phyloP scores from a whole-genome alignment of 148 eudicot genomes.

The Persicaria maculosa region DNA sequence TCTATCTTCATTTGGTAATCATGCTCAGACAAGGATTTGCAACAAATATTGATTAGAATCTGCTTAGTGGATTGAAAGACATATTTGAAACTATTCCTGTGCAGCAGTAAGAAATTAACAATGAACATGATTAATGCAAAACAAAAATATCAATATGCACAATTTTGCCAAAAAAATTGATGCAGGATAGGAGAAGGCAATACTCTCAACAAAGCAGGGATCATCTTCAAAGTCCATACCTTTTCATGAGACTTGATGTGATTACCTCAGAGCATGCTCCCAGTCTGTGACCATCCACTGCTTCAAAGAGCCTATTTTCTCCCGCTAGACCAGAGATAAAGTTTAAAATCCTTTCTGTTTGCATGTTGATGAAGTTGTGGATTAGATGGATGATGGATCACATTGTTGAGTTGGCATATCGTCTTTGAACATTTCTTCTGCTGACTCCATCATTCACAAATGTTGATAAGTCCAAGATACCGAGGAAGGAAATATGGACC shows the following conservation, averaged over 20 bases:
- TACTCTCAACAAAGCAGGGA: no score
- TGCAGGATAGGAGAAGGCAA: no score
- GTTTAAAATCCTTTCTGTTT: neutral
- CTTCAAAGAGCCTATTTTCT: neutral
- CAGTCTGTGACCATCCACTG: neutral
- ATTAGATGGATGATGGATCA: slow-evolving; percentile 22
- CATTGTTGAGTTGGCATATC: slow-evolving; percentile 20
- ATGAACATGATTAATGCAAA: no score
- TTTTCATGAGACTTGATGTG: neutral
- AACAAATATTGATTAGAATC: no score
- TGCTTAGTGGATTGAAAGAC: no score
- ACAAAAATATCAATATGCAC: no score
- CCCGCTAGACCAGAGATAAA: neutral
- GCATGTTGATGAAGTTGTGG: slow-evolving; percentile 11
- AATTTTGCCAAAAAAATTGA: no score
- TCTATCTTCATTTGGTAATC: no score
- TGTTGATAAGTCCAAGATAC: slow-evolving; percentile 47
- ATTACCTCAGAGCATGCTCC: neutral
- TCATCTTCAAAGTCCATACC: neutral
- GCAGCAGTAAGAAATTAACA: no score
- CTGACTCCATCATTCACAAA: slow-evolving; percentile 45
- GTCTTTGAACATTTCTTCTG: slow-evolving; percentile 32
- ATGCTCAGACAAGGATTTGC: no score
- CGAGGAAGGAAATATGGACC: slow-evolving; percentile 77
- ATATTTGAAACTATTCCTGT: no score